Percentiles rank a stretch among this genome's conserved stretches.
Evolutionary conservation across 371 early-diverging fungal species (phyloP).

Genomic region (Rhizomucor miehei): DNA sequence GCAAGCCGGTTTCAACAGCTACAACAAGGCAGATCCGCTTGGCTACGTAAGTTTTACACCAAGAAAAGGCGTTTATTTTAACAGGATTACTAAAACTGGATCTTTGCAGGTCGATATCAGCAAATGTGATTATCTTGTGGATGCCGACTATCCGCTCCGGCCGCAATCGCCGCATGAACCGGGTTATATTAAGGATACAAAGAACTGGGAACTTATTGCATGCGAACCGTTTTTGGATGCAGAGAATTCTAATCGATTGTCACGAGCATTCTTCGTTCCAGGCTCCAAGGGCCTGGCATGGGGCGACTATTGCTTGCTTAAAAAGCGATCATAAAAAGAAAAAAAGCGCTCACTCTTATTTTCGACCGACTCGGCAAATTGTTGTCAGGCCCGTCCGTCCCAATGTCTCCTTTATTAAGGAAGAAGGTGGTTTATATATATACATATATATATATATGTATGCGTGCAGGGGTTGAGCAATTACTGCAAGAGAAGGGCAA

Average conservation of each 20-base stretch:
- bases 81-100: background rate
- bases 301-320: slow-evolving; percentile 68
- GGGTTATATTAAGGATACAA: slow-evolving; percentile 42
- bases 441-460: too few relatives aligned
- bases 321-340: slow-evolving; percentile 17
- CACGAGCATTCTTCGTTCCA: slow-evolving; percentile 62
- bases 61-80: too few relatives aligned
- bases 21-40: slow-evolving; percentile 65
- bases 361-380: too few relatives aligned
- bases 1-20: slow-evolving; percentile 67
- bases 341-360: too few relatives aligned
- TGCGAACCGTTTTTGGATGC: slow-evolving; percentile 65
- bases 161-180: slow-evolving; percentile 39
- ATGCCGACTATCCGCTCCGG: slow-evolving; percentile 51
- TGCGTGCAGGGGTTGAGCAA: too few relatives aligned
- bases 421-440: too few relatives aligned
- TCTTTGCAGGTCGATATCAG: slow-evolving; percentile 40
- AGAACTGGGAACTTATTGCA: slow-evolving; percentile 49
- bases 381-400: too few relatives aligned
- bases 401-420: too few relatives aligned
- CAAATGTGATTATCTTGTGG: slow-evolving; percentile 74
- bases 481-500: too few relatives aligned
- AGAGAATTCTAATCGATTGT: slow-evolving; percentile 34
- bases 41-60: slow-evolving; percentile 62
- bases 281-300: slow-evolving; percentile 41